Conservation (phyloP, 805 yeast species). For the Sugiyamaella marilandica region DNA sequence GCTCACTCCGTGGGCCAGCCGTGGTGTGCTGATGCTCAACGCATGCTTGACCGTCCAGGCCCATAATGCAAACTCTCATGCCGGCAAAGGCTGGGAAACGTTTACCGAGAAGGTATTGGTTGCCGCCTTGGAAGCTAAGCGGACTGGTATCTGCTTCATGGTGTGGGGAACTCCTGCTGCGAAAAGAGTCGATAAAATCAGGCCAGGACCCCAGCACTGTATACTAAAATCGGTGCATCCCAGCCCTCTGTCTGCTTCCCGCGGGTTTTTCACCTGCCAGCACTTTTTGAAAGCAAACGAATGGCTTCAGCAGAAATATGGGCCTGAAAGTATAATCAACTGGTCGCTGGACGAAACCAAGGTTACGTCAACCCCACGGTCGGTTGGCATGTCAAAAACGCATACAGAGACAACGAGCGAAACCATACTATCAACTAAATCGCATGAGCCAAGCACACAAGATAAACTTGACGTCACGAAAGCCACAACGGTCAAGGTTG, state of each 20-base stretch:
- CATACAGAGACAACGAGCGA: slow-evolving; percentile 8
- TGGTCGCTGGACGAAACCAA: slow-evolving; percentile 47
- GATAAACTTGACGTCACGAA: background rate
- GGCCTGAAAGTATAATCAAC: slow-evolving; percentile 47
- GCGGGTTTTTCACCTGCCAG: slow-evolving; percentile 74
- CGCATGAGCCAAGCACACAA: background rate
- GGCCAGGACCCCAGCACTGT: slow-evolving; percentile 32
- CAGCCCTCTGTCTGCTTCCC: slow-evolving; percentile 84
- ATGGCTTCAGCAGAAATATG: slow-evolving; percentile 56
- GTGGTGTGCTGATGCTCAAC: slow-evolving; percentile 84
- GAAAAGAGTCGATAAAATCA: slow-evolving; percentile 46
- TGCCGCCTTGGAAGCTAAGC: slow-evolving; percentile 38
- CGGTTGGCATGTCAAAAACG: slow-evolving; percentile 9
- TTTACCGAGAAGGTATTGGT: slow-evolving; percentile 73
- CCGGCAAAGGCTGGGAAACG: slow-evolving; percentile 86
- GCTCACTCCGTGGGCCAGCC: slow-evolving; percentile 75
- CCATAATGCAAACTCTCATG: slow-evolving; percentile 89
- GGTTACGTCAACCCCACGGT: slow-evolving; percentile 14
- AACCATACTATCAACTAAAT: background rate
- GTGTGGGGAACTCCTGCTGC: slow-evolving; percentile 82
- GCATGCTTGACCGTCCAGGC: slow-evolving; percentile 89
- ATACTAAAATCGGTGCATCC: slow-evolving; percentile 84
- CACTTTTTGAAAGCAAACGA: slow-evolving; percentile 75
- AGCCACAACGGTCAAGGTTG: background rate
- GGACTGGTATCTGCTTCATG: slow-evolving; percentile 62